These are phyloP conservation scores for Tetragonia tetragonoides DNA, from an alignment of 148 eudicot species.

Conservation along the genomic window DNA sequence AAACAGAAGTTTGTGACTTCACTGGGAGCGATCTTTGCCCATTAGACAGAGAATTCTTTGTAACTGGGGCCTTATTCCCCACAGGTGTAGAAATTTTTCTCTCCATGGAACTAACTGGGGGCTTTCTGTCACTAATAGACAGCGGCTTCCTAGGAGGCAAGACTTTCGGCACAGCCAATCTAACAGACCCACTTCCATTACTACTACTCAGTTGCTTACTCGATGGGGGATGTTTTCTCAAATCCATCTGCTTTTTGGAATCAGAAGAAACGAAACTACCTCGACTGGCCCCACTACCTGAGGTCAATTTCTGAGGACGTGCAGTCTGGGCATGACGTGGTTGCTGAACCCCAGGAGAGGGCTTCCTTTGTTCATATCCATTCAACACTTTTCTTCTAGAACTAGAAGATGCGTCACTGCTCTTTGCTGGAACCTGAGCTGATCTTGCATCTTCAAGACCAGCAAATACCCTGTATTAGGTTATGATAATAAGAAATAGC, in stretches of 20 bases:
- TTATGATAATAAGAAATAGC: constrained; percentile 37
- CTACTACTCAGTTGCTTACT: constrained; percentile 44
- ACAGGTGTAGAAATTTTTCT: constrained; percentile 15
- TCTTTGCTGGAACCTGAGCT: constrained; percentile 46
- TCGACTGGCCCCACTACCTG: constrained; percentile 20
- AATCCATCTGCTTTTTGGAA: constrained; percentile 40
- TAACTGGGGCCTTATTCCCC: constrained; percentile 29
- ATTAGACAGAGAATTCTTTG: constrained; percentile 37
- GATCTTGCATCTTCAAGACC: constrained; percentile 67
- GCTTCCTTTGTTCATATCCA: constrained; percentile 46
- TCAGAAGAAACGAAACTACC: constrained; percentile 10
- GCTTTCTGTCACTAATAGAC: constrained; percentile 39
- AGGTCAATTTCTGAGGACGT: constrained; percentile 33
- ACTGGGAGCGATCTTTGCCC: constrained; percentile 40
- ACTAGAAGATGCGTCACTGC: constrained; percentile 31
- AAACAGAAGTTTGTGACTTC: constrained; percentile 36
- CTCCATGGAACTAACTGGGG: constrained; percentile 16
- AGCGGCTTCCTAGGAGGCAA: constrained; percentile 42
- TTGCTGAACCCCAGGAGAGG: constrained; percentile 27
- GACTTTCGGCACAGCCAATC: constrained; percentile 36
- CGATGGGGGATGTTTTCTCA: constrained; percentile 33
- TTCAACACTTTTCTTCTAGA: constrained; percentile 31
- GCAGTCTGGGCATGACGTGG: constrained; percentile 29
- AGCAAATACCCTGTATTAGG: constrained; percentile 52
- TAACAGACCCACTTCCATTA: constrained; percentile 61